phyloP scores from a whole-genome alignment of 805 yeast genomes.

The Hyphopichia homilentoma region DNA sequence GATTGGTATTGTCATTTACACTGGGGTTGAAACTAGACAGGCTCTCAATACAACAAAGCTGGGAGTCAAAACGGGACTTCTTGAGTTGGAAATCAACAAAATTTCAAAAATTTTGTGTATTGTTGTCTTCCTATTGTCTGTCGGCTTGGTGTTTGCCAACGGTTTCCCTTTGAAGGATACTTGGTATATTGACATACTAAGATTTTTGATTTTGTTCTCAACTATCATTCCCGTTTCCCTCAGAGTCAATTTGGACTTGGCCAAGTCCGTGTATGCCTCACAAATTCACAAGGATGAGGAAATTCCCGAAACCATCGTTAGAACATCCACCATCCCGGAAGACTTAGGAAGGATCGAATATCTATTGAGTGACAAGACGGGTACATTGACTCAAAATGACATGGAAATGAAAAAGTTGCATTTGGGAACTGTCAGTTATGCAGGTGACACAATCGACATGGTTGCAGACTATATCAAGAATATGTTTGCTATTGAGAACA shows the following conservation, averaged over 20 bases:
- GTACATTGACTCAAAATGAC: conserved; percentile 95
- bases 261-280: conserved; percentile 92
- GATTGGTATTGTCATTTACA: conserved; percentile 81
- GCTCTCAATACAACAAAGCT: conserved; percentile 87
- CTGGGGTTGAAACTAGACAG: conserved; percentile 92
- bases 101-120: conserved; percentile 85
- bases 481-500: conserved; percentile 15
- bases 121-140: conserved; percentile 75
- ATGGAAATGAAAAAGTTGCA: conserved; percentile 95
- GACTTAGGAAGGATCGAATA: conserved; percentile 96
- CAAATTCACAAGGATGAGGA: conserved; percentile 86
- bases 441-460: conserved; percentile 88
- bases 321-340: conserved; percentile 97
- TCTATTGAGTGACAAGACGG: conserved; percentile 89
- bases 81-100: conserved; percentile 87
- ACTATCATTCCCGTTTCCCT: conserved; percentile 95
- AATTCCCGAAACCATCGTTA: conserved; percentile 84
- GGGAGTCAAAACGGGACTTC: conserved; percentile 82
- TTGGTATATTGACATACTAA: conserved; percentile 90
- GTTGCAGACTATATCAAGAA: conserved; percentile 63
- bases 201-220: conserved; percentile 87
- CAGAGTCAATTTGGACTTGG: conserved; percentile 91
- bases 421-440: conserved; percentile 87
- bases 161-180: conserved; percentile 57
- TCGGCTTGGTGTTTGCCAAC: conserved; percentile 73